These are phyloP conservation scores for Penicillium longicatenatum DNA, from an alignment of 495 filamentous ascomycete genomes.

Conservation along the genomic window DNA sequence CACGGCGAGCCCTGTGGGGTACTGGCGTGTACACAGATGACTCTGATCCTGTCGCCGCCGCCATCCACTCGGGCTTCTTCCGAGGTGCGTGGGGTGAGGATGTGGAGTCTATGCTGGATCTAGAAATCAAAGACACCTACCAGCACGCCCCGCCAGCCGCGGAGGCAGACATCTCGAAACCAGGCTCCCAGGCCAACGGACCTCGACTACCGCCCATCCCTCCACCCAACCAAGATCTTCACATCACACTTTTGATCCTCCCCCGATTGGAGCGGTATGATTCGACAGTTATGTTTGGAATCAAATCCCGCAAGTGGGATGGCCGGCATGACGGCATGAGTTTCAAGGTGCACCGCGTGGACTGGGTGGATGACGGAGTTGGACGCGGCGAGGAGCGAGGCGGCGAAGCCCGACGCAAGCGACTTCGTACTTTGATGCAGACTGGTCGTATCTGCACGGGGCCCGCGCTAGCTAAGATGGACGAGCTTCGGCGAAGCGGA, in stretches of 20 bases:
- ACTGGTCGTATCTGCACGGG: slow-evolving; percentile 51
- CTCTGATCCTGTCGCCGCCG: slow-evolving; percentile 88
- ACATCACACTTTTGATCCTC: slow-evolving; percentile 82
- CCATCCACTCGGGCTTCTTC: slow-evolving; percentile 92
- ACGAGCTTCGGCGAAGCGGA: slow-evolving; percentile 41
- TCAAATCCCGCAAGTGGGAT: slow-evolving; percentile 75
- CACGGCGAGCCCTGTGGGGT: slow-evolving; percentile 80
- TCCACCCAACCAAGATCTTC: slow-evolving; percentile 66
- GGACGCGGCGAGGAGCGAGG: slow-evolving; percentile 66
- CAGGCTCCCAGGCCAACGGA: slow-evolving; percentile 28
- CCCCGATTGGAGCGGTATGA: slow-evolving; percentile 77
- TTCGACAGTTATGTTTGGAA: slow-evolving; percentile 70
- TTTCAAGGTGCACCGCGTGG: slow-evolving; percentile 75
- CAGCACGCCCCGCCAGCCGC: slow-evolving; percentile 36
- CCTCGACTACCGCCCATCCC: slow-evolving; percentile 43
- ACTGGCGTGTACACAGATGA: slow-evolving; percentile 95
- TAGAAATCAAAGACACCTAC: slow-evolving; percentile 54
- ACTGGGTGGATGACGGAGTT: slow-evolving; percentile 76
- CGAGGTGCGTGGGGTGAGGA: slow-evolving; percentile 83
- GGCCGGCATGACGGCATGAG: slow-evolving; percentile 81
- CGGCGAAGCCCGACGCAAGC: slow-evolving; percentile 62
- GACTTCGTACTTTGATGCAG: slow-evolving; percentile 53
- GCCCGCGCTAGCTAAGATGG: slow-evolving; percentile 43
- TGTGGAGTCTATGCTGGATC: slow-evolving; percentile 67
- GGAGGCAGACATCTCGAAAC: slow-evolving; percentile 11